These are phyloP conservation scores for Globisporangium radiosum DNA, from an alignment of 352 stramenopile genomes.

Conservation along the genomic window DNA sequence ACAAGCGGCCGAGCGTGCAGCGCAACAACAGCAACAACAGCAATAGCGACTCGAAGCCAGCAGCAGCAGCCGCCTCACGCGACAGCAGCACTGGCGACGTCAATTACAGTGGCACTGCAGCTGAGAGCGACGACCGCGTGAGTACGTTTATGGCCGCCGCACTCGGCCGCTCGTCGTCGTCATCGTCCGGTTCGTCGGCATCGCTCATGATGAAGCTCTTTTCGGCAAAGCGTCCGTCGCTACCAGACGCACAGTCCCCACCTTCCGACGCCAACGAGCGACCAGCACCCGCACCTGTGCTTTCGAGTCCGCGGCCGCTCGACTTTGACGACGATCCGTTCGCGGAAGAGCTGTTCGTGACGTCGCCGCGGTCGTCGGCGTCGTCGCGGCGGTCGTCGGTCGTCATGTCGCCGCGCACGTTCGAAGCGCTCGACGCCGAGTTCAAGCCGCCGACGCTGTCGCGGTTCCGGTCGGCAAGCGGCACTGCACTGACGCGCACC, in stretches of 20 bases:
- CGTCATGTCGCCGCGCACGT: constrained; percentile 17
- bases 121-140: not conserved
- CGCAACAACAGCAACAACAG: not conserved
- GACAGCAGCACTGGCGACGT: constrained; percentile 2
- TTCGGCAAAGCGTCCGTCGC: constrained; percentile 12
- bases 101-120: not conserved
- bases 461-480: constrained; percentile 9
- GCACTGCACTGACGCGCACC: constrained; percentile 6
- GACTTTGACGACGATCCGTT: constrained; percentile 11
- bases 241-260: not conserved
- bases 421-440: constrained; percentile 15
- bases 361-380: constrained; percentile 11
- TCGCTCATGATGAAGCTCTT: constrained; percentile 17
- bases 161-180: constrained; percentile 12
- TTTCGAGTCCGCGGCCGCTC: constrained; percentile 3
- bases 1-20: not conserved
- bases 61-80: not conserved
- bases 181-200: constrained; percentile 3
- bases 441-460: constrained; percentile 18
- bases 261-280: no score
- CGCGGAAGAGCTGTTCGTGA: constrained; percentile 8
- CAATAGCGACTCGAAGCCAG: not conserved
- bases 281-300: not conserved
- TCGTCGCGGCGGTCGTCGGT: constrained; percentile 15
- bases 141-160: constrained; percentile 8